These are phyloP conservation scores for Plasmodium cynomolgi DNA, from an alignment of 169 alveolate species.

Conservation along the genomic window DNA sequence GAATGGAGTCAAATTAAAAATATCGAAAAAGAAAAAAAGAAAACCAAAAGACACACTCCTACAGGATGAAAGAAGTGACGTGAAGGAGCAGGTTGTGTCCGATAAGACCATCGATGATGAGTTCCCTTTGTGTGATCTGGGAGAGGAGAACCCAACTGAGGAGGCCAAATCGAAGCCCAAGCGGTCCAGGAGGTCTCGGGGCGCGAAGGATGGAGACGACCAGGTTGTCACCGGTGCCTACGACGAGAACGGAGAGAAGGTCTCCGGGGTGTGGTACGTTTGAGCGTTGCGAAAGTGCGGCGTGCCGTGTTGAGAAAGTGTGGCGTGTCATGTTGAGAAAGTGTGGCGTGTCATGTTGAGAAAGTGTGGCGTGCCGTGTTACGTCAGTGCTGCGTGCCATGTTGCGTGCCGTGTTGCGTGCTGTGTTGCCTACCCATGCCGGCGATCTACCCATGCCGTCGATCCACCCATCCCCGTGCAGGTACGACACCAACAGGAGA, in stretches of 20 bases:
- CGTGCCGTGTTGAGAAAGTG: not conserved
- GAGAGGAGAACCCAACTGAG: not conserved
- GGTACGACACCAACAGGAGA: constrained; percentile 71
- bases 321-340: not conserved
- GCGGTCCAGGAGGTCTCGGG: not conserved
- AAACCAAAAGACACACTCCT: constrained; percentile 22
- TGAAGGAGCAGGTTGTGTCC: not conserved
- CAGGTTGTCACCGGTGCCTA: constrained; percentile 67
- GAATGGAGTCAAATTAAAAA: not conserved
- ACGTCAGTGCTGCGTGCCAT: no score
- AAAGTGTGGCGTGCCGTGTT: not conserved
- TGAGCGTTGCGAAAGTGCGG: not conserved
- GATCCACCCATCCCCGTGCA: not conserved
- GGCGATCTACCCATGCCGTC: not conserved
- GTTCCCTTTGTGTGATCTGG: not conserved
- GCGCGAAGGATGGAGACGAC: constrained; percentile 13
- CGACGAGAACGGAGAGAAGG: constrained; percentile 68
- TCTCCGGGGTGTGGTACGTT: constrained; percentile 68
- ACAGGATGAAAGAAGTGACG: not conserved
- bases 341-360: not conserved
- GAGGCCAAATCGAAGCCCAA: constrained; percentile 3
- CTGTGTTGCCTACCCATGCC: not conserved
- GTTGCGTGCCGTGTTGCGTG: not conserved
- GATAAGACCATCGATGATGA: constrained; percentile 1
- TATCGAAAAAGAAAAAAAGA: constrained; percentile 42